phyloP scores from a whole-genome alignment of 768 basidiomycete species.

The Lyophyllum shimeji region DNA sequence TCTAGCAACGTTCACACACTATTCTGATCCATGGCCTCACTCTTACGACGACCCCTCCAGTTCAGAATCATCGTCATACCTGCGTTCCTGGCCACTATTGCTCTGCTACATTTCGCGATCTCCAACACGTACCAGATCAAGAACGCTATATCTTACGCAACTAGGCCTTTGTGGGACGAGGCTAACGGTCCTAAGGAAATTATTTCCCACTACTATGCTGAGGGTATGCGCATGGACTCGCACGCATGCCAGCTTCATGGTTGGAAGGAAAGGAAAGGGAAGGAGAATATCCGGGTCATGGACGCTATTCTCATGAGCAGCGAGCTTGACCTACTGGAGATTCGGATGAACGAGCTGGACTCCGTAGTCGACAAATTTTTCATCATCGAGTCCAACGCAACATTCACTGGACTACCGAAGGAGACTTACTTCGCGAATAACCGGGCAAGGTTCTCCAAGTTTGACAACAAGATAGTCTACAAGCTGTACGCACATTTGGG shows the following conservation, averaged over 20 bases:
- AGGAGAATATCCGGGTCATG: conserved; percentile 40
- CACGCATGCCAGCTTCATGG: conserved; percentile 53
- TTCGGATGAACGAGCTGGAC: conserved; percentile 61
- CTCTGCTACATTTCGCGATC: conserved; percentile 33
- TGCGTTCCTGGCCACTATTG: conserved; percentile 26
- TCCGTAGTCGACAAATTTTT: conserved; percentile 58
- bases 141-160: conserved; percentile 54
- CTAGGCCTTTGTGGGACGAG: conserved; percentile 59
- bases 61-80: conserved; percentile 33
- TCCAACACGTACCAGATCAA: conserved; percentile 50
- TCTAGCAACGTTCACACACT: conserved; percentile 1
- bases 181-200: conserved; percentile 45
- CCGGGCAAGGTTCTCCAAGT: conserved; percentile 45
- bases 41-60: conserved; percentile 27
- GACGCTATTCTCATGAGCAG: conserved; percentile 64
- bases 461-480: conserved; percentile 55
- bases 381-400: conserved; percentile 60
- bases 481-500: conserved; percentile 34
- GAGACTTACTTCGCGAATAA: conserved; percentile 48
- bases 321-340: conserved; percentile 63
- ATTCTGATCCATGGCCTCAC: conserved; percentile 17
- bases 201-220: conserved; percentile 57
- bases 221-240: conserved; percentile 43
- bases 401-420: conserved; percentile 62
- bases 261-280: conserved; percentile 41